Evolutionary conservation across 2,329 filamentous ascomycete genomes (phyloP).

Genomic region (Sporothrix sp.): DNA sequence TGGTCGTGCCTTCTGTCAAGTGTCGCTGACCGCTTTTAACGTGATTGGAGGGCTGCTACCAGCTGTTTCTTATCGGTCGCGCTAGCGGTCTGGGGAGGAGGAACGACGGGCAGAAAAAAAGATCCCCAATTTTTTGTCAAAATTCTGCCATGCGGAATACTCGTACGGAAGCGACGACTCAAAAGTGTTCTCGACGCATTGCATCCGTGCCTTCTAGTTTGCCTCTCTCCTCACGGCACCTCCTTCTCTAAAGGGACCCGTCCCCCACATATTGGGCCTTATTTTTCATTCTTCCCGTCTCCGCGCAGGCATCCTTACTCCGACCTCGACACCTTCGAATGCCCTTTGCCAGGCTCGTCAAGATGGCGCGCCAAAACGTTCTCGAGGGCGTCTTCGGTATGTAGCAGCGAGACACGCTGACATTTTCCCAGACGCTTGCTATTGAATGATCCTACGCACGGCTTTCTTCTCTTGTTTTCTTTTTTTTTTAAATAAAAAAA

Average conservation of each 20-base stretch:
- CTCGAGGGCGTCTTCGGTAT: slow-evolving; percentile 51
- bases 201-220: not conserved
- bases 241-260: too few relatives aligned
- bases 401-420: slow-evolving; percentile 17
- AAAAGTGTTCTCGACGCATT: not conserved
- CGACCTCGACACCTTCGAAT: slow-evolving; percentile 21
- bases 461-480: not conserved
- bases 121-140: slow-evolving; percentile 6
- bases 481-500: not conserved
- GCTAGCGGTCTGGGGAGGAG: slow-evolving; percentile 1
- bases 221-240: not conserved
- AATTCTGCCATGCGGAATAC: slow-evolving; percentile 11
- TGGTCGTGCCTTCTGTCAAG: not conserved
- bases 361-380: slow-evolving; percentile 44
- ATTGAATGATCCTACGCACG: not conserved
- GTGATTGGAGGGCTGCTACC: not conserved
- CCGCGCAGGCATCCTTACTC: not conserved
- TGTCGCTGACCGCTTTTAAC: slow-evolving; percentile 7
- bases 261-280: not conserved
- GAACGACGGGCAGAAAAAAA: slow-evolving; percentile 9
- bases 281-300: not conserved
- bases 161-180: slow-evolving; percentile 6
- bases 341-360: slow-evolving; percentile 27
- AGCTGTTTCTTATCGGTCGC: not conserved
- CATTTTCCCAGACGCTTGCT: not conserved